These are phyloP conservation scores for Parmelia sp. DNA, from an alignment of 495 filamentous ascomycete species.

Conservation along the genomic window DNA sequence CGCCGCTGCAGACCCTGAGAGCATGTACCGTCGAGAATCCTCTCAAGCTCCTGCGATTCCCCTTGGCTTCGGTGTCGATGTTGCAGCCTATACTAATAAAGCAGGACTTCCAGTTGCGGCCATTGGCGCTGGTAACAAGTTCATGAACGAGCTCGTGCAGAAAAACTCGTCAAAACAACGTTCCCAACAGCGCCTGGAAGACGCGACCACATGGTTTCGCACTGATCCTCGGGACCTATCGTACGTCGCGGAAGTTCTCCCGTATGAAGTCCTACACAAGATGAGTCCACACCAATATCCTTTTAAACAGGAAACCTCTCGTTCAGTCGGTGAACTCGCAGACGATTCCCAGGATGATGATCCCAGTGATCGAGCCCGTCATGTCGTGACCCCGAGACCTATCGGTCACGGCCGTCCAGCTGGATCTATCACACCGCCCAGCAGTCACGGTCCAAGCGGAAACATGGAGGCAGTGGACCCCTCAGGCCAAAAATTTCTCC, in stretches of 20 bases:
- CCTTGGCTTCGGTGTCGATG: not conserved
- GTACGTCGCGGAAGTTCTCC: not conserved
- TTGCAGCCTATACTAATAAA: not conserved
- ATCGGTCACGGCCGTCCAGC: constrained; percentile 14
- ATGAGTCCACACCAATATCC: not conserved
- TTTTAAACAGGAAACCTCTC: not conserved
- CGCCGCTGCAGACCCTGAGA: not conserved
- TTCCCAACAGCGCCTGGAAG: not conserved
- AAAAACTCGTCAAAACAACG: not conserved
- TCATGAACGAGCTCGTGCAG: not conserved
- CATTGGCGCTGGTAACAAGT: constrained; percentile 1
- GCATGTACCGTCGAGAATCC: not conserved
- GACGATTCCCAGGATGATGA: constrained; percentile 2
- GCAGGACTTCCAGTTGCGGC: not conserved
- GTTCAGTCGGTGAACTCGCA: not conserved
- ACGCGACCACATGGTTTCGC: not conserved
- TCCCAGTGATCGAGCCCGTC: constrained; percentile 2
- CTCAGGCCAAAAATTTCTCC: not conserved
- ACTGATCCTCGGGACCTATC: not conserved
- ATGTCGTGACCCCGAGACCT: constrained; percentile 1
- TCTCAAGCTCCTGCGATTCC: not conserved
- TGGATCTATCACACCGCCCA: not conserved
- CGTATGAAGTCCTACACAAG: not conserved
- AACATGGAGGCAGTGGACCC: not conserved
- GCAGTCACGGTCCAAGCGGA: not conserved